A percentile compares a stretch with the other conserved stretches of the same genome.
phyloP scores from a whole-genome alignment of 345 rosid species.

The Balakata baccata region DNA sequence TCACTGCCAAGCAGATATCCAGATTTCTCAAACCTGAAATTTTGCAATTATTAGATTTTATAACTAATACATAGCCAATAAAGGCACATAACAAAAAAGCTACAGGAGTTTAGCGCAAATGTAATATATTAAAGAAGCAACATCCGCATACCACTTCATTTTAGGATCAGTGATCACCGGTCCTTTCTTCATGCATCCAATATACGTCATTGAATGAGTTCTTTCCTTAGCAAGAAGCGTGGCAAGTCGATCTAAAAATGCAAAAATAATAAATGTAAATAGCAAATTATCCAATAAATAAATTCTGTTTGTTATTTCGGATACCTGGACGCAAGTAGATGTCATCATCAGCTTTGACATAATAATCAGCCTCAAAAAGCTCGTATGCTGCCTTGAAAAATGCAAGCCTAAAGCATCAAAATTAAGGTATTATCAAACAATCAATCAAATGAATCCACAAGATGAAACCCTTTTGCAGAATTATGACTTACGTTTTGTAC shows the following conservation, averaged over 20 bases:
- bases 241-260: conserved; percentile 63
- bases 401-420: conserved; percentile 42
- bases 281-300: not conserved
- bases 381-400: conserved; percentile 62
- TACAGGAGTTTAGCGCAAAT: not conserved
- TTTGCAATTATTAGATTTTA: not conserved
- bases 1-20: conserved; percentile 78
- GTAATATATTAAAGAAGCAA: conserved; percentile 1
- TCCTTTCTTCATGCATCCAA: conserved; percentile 93
- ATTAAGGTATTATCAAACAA: not conserved
- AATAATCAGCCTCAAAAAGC: conserved; percentile 76
- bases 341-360: conserved; percentile 77
- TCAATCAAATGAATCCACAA: not conserved
- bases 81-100: not conserved
- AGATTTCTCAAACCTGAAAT: conserved; percentile 68
- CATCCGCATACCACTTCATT: conserved; percentile 52
- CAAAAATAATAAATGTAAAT: not conserved
- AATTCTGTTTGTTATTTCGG: not conserved
- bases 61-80: not conserved
- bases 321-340: conserved; percentile 84
- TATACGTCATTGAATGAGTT: conserved; percentile 50
- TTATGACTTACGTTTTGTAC: conserved; percentile 55
- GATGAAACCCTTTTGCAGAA: not conserved
- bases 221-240: conserved; percentile 82
- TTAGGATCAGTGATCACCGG: conserved; percentile 75